Evolutionary conservation across 495 filamentous ascomycete species (phyloP).

Genomic region (Parmelia sp.): DNA sequence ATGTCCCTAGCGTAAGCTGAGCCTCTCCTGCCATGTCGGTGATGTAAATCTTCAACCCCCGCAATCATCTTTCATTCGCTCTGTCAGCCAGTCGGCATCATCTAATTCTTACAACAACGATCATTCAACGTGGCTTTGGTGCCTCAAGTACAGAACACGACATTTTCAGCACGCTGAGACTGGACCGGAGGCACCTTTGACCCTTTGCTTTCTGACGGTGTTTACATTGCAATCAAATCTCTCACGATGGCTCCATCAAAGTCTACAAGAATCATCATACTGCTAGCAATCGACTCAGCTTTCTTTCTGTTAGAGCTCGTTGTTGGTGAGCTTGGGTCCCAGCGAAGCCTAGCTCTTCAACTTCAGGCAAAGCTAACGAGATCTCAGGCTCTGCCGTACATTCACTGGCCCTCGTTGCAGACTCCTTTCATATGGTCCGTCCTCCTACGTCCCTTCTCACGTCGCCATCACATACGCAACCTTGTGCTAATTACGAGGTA

Average conservation of each 20-base stretch:
- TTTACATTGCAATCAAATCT: neutral
- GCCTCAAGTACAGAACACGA: neutral
- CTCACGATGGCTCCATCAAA: constrained; percentile 80
- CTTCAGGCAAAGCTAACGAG: constrained; percentile 17
- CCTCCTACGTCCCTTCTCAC: neutral
- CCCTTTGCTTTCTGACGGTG: too few relatives aligned
- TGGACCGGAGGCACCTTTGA: neutral
- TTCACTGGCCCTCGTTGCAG: constrained; percentile 88
- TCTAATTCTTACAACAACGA: neutral
- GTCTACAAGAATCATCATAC: constrained; percentile 81
- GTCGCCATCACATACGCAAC: neutral
- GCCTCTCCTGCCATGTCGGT: neutral
- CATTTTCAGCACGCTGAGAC: constrained; percentile 1
- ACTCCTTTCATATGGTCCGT: constrained; percentile 93
- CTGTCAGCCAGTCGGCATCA: neutral
- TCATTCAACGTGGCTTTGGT: neutral
- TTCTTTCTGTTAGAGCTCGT: constrained; percentile 90
- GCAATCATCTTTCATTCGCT: neutral
- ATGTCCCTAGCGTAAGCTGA: neutral
- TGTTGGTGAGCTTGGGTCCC: constrained; percentile 46
- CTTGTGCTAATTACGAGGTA: neutral
- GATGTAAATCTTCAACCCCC: neutral
- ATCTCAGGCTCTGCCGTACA: constrained; percentile 65
- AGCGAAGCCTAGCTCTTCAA: neutral
- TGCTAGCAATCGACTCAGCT: constrained; percentile 78